phyloP scores from a whole-genome alignment of 2,329 filamentous ascomycete species.

The Aspergillus thermomutatus region DNA sequence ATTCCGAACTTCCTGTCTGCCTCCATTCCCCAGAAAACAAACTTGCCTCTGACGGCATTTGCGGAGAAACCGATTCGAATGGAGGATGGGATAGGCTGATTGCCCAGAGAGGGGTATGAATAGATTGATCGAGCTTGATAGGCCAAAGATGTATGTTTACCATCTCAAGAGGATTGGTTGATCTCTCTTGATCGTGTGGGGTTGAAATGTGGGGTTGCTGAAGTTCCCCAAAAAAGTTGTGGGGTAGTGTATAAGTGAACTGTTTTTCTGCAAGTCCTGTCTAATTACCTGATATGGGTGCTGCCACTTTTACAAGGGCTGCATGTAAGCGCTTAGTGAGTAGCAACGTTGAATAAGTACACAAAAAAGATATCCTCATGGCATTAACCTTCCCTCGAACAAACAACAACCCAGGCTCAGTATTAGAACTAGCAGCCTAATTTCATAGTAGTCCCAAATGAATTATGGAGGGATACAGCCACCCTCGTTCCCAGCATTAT shows the following conservation, averaged over 20 bases:
- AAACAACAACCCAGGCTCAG: no score
- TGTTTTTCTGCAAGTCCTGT: background rate
- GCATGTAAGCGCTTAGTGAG: no score
- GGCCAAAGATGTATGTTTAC: background rate
- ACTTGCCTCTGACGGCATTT: background rate
- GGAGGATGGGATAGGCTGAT: no score
- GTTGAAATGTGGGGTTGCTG: background rate
- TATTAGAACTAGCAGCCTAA: no score
- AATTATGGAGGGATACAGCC: no score
- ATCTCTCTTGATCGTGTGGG: background rate
- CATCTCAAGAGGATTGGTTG: background rate
- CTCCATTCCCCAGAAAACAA: background rate
- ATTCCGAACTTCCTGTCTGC: background rate
- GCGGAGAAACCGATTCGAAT: no score
- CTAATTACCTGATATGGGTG: background rate
- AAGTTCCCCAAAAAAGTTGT: background rate
- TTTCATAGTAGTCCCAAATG: no score
- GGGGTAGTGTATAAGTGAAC: background rate
- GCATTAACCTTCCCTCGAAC: no score
- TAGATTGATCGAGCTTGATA: background rate
- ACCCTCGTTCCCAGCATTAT: no score
- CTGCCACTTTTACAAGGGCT: no score
- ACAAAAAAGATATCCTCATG: no score
- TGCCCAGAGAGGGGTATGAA: background rate
- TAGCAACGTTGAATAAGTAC: no score